These are phyloP conservation scores for Canna indica DNA, from an alignment of 176 grass and related monocot genomes.

Conservation along the genomic window DNA sequence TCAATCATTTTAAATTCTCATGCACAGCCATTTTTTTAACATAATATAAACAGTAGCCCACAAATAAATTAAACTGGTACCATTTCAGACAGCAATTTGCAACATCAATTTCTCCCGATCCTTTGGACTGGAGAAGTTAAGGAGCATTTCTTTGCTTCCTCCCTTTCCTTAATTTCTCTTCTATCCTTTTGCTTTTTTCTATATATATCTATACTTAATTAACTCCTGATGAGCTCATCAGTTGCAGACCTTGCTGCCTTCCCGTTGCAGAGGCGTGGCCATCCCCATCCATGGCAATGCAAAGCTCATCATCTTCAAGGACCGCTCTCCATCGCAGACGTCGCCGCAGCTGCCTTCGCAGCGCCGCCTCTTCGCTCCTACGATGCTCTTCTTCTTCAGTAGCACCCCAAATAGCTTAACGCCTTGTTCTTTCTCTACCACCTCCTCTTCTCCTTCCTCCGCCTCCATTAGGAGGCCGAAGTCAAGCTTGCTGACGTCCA, in stretches of 20 bases:
- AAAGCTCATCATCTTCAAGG: conserved; percentile 48
- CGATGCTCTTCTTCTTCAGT: conserved; percentile 18
- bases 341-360: conserved; percentile 18
- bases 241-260: conserved; percentile 21
- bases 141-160: neutral
- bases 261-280: conserved; percentile 24
- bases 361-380: conserved; percentile 24
- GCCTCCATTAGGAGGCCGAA: conserved; percentile 39
- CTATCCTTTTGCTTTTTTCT: neutral
- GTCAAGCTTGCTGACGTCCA: conserved; percentile 54
- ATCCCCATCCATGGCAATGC: conserved; percentile 42
- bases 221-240: conserved; percentile 9
- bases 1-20: no score
- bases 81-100: neutral
- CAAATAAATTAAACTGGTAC: no score
- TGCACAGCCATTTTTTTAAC: no score
- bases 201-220: neutral
- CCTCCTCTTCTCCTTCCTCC: neutral
- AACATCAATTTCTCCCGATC: neutral
- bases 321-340: conserved; percentile 10
- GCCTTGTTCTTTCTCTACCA: conserved; percentile 4
- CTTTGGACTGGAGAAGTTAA: neutral
- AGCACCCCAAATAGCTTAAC: conserved; percentile 69
- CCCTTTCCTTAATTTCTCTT: neutral
- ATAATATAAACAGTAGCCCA: no score